These are phyloP conservation scores for Bisporella sp. DNA, from an alignment of 2,329 filamentous ascomycete species.

Conservation along the genomic window DNA sequence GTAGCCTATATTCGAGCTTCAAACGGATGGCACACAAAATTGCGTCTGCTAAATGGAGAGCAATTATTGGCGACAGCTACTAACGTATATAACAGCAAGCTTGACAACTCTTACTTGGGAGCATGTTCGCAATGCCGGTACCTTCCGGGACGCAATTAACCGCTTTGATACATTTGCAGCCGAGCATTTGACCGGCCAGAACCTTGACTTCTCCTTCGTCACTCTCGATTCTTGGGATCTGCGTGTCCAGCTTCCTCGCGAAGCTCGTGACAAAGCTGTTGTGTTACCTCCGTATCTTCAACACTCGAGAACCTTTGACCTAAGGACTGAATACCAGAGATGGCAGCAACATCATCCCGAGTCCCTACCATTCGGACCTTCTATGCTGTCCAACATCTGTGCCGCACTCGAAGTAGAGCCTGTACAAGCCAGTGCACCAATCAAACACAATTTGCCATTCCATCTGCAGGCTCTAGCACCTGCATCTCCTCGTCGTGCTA, in stretches of 20 bases:
- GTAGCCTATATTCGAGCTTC: constrained; percentile 34
- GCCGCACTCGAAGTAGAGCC: constrained; percentile 96
- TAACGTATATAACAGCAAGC: constrained; percentile 57
- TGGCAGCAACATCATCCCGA: constrained; percentile 99
- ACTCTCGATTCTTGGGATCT: constrained; percentile 98
- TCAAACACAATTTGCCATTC: constrained; percentile 98
- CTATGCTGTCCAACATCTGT: constrained; percentile 94
- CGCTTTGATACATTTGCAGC: constrained; percentile 90
- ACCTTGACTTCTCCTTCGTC: constrained; percentile 95
- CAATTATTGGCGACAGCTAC: constrained; percentile 14
- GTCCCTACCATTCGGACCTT: constrained; percentile 92
- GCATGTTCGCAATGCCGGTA: constrained; percentile 93
- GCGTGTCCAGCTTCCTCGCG: constrained; percentile 91
- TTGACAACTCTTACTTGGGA: constrained; percentile 98
- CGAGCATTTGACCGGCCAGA: constrained; percentile 84
- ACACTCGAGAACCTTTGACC: constrained; percentile 94
- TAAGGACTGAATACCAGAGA: constrained; percentile 94
- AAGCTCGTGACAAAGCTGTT: constrained; percentile 96
- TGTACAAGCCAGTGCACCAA: constrained; percentile 92
- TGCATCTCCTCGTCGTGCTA: constrained; percentile 88
- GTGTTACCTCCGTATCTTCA: constrained; percentile 95
- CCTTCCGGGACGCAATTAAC: constrained; percentile 93
- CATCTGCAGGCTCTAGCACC: constrained; percentile 94
- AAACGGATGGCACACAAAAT: too few relatives aligned
- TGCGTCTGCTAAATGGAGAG: background rate